Conservation (phyloP, 2,329 filamentous ascomycete genomes). For the Phaeoacremonium minimum region DNA sequence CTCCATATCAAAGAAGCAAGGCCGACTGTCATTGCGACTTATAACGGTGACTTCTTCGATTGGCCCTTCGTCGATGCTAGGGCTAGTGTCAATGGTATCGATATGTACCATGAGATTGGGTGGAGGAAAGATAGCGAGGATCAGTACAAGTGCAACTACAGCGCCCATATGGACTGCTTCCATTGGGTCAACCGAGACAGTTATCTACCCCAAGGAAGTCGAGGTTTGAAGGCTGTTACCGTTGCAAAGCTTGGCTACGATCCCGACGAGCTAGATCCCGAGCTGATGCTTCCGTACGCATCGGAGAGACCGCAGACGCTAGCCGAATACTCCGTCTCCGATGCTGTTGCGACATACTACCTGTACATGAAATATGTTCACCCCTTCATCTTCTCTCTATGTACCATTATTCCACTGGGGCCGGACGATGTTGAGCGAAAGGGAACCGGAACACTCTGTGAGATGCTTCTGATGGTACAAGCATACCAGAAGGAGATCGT, state of each 20-base stretch:
- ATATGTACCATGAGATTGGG: slow-evolving; percentile 98
- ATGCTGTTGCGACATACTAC: slow-evolving; percentile 98
- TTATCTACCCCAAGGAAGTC: slow-evolving; percentile 93
- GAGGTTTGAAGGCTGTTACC: slow-evolving; percentile 95
- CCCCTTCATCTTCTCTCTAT: slow-evolving; percentile 97
- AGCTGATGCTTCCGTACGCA: slow-evolving; percentile 93
- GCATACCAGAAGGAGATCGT: slow-evolving; percentile 90
- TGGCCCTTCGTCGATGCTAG: slow-evolving; percentile 97
- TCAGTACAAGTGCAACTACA: slow-evolving; percentile 93
- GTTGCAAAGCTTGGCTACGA: slow-evolving; percentile 98
- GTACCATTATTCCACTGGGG: slow-evolving; percentile 89
- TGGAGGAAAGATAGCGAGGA: slow-evolving; percentile 95
- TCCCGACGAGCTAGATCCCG: slow-evolving; percentile 93
- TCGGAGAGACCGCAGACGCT: slow-evolving; percentile 87
- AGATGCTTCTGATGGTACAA: slow-evolving; percentile 99
- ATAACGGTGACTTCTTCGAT: slow-evolving; percentile 99
- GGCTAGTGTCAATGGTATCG: slow-evolving; percentile 90
- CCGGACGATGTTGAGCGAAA: slow-evolving; percentile 92
- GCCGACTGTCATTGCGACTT: slow-evolving; percentile 97
- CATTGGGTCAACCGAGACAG: slow-evolving; percentile 99
- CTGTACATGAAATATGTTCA: slow-evolving; percentile 99
- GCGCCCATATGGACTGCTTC: slow-evolving; percentile 98
- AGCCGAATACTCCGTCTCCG: slow-evolving; percentile 97
- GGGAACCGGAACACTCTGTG: slow-evolving; percentile 96
- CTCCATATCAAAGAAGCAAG: slow-evolving; percentile 90